phyloP scores from a whole-genome alignment of 2,329 filamentous ascomycete genomes.

The Pyrenophora graminea region DNA sequence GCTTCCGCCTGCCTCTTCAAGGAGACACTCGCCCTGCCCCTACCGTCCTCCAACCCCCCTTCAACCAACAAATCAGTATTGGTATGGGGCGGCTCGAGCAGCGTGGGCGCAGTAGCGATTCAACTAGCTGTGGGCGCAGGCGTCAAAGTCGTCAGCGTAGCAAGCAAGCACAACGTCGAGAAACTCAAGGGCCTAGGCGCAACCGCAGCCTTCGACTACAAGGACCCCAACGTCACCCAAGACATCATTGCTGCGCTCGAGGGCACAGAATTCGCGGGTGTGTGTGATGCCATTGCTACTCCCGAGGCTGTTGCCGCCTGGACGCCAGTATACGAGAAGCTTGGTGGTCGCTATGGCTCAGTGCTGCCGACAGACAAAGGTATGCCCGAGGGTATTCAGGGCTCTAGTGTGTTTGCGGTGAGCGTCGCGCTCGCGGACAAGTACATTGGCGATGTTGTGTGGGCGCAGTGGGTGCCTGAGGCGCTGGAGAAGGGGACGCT shows the following conservation, averaged over 20 bases:
- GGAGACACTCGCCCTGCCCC: constrained; percentile 46
- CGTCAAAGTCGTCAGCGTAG: constrained; percentile 48
- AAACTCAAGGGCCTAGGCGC: constrained; percentile 38
- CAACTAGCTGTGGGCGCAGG: constrained; percentile 51
- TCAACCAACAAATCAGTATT: constrained; percentile 47
- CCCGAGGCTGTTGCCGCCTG: constrained; percentile 28
- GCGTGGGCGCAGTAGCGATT: constrained; percentile 50
- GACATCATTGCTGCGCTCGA: constrained; percentile 49
- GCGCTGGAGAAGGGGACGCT: constrained; percentile 38
- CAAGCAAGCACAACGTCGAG: constrained; percentile 41
- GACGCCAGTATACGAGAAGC: constrained; percentile 34
- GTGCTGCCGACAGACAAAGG: constrained; percentile 27
- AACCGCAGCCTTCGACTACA: constrained; percentile 40
- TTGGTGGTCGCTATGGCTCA: constrained; percentile 35
- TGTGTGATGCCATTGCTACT: constrained; percentile 47
- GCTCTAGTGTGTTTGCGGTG: constrained; percentile 27
- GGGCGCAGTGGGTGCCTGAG: constrained; percentile 40
- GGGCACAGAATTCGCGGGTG: constrained; percentile 48
- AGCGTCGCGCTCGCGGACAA: constrained; percentile 27
- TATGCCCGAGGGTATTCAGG: constrained; percentile 35
- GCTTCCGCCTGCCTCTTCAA: constrained; percentile 51
- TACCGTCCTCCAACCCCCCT: constrained; percentile 40
- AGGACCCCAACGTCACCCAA: constrained; percentile 34
- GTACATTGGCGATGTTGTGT: constrained; percentile 39
- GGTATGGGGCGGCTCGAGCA: constrained; percentile 57